Base-by-base conservation (phyloP, 1,284 basidiomycete species). In the Tranzscheliella williamsii region DNA sequence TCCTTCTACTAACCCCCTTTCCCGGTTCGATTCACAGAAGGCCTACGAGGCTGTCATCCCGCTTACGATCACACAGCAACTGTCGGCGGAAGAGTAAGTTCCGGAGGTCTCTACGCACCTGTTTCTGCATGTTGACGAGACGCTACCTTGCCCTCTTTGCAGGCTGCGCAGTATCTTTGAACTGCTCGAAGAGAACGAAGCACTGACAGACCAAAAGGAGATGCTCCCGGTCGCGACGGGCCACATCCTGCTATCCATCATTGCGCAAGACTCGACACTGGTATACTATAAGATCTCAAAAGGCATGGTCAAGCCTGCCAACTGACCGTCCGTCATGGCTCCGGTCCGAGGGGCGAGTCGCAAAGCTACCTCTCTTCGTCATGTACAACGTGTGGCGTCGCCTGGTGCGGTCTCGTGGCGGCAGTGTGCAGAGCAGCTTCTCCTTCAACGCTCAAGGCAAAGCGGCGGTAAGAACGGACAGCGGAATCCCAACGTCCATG, bases 241-340 rank as follows among this genome's bases (percentile, higher is more conserved):
- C 13, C 68, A 70, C 35, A 26, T 74, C 3, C 40, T 74, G 2
- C 58, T 76, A 7, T 69, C 73, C 13, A 64, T 76, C 47, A 70
- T 72, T 22, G 70, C 73, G 5, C 49, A 49, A 5, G 73, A 76
- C 33, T 57, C 69, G 3, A 73, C 73, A 16, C 54, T 76, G 4
- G 73, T 76, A 7, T 76, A 76, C 49, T 76, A 76, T 27, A 48
- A 55, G 17, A 42, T 76, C 27, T 70, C 73, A 7, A 27, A 67
- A 22, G 73, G 71, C 13, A 43, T 76, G 46, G 67, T 73, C 41
- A 76, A 76, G 46, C 73, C 73, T 1, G 55, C 75, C 43, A 76
- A 76, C 33, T 76, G 43, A 37, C 12, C n/a, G n/a, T n/a, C n/a
- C n/a, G n/a, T n/a, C n/a, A n/a, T n/a, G n/a, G n/a, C n/a, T n/a